A percentile compares a stretch with the other conserved stretches of the same genome.
Evolutionary conservation across 306 rosid genomes (phyloP).

Genomic region (Rosa multiflora): DNA sequence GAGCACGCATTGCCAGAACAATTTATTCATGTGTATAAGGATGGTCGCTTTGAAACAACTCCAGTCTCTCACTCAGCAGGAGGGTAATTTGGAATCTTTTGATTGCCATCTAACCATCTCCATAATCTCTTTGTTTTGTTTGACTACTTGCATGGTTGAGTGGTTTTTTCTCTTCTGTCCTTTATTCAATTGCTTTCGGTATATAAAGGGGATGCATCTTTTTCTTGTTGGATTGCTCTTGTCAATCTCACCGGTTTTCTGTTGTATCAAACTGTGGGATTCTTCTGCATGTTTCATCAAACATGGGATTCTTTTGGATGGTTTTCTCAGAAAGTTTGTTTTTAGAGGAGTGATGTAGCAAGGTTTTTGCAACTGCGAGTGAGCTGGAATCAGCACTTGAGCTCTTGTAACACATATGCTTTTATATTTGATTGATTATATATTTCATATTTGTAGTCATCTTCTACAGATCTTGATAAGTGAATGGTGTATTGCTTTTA

Average conservation of each 20-base stretch:
- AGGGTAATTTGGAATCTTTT: slow-evolving; percentile 51
- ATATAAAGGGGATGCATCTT: slow-evolving; percentile 30
- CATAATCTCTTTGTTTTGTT: slow-evolving; percentile 21
- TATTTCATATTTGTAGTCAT: slow-evolving; percentile 10
- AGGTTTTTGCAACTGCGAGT: slow-evolving; percentile 21
- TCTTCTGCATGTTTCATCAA: slow-evolving; percentile 27
- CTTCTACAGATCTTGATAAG: slow-evolving; percentile 20
- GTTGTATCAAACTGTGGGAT: slow-evolving; percentile 33
- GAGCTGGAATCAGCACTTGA: slow-evolving; percentile 17
- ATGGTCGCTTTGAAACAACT: slow-evolving; percentile 82
- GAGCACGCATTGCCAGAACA: slow-evolving; percentile 98
- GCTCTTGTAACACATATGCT: slow-evolving; percentile 7
- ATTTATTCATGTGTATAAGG: slow-evolving; percentile 62
- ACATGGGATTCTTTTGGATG: slow-evolving; percentile 27
- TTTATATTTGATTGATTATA: background rate
- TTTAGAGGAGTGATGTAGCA: slow-evolving; percentile 31
- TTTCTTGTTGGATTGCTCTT: slow-evolving; percentile 23
- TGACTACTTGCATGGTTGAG: slow-evolving; percentile 38
- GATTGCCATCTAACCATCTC: slow-evolving; percentile 19
- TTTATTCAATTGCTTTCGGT: slow-evolving; percentile 41
- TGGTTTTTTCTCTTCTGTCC: slow-evolving; percentile 38
- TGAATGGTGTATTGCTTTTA: background rate
- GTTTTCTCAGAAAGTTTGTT: slow-evolving; percentile 30
- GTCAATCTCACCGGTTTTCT: slow-evolving; percentile 25
- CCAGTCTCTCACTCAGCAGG: slow-evolving; percentile 97